These are phyloP conservation scores for Hymenochaete sp. DNA, from an alignment of 1,284 basidiomycete genomes.

Conservation along the genomic window DNA sequence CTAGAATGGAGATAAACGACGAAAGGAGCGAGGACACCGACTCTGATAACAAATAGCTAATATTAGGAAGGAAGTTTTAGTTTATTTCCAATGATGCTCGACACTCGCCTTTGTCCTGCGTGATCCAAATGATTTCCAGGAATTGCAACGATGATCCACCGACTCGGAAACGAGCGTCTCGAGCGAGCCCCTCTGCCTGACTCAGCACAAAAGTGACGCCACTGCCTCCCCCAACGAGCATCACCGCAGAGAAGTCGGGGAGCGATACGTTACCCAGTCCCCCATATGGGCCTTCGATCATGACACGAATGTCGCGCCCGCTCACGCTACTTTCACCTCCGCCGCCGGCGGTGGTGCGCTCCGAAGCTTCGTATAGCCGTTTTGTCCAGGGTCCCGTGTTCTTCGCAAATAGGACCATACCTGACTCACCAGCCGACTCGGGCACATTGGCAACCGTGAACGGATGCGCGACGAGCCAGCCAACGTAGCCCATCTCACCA, in stretches of 20 bases:
- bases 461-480: conserved; percentile 61
- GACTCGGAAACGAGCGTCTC: conserved; percentile 43
- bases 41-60: too few species aligned
- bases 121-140: conserved; percentile 61
- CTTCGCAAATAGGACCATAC: conserved; percentile 54
- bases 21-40: too few species aligned
- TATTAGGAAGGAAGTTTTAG: too few species aligned
- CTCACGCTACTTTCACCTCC: conserved; percentile 1
- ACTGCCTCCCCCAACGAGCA: conserved; percentile 64
- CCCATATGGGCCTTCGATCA: conserved; percentile 15
- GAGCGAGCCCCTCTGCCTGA: conserved; percentile 60
- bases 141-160: conserved; percentile 45
- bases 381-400: conserved; percentile 59
- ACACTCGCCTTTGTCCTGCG: too few species aligned
- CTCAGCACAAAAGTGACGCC: conserved; percentile 65
- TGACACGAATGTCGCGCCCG: conserved; percentile 4
- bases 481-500: conserved; percentile 37
- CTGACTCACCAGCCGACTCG: conserved; percentile 31
- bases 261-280: conserved; percentile 54
- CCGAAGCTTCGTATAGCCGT: conserved; percentile 37
- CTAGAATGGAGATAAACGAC: too few species aligned
- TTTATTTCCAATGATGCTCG: too few species aligned
- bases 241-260: conserved; percentile 54
- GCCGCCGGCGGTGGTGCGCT: conserved; percentile 12
- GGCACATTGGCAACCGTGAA: conserved; percentile 64